Conservation (phyloP, 1,284 basidiomycete species). For the Taiwanofungus camphoratus region DNA sequence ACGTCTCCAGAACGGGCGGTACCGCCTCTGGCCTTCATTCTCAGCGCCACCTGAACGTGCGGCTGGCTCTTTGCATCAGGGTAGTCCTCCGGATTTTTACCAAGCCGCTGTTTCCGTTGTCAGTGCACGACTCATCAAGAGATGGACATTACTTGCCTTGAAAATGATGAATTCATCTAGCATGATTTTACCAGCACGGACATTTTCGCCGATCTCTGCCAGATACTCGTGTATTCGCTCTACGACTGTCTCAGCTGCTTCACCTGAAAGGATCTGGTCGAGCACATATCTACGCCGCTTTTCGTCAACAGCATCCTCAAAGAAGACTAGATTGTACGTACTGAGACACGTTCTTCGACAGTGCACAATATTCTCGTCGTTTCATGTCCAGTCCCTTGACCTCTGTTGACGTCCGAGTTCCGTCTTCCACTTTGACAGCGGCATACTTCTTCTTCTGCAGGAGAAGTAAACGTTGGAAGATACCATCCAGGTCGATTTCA, state of each 20-base stretch:
- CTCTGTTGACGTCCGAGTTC: constrained; percentile 72
- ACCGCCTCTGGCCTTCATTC: constrained; percentile 83
- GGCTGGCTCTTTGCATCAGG: constrained; percentile 93
- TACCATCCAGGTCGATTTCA: constrained; percentile 94
- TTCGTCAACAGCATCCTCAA: not conserved
- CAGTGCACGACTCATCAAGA: not conserved
- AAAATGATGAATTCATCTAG: constrained; percentile 93
- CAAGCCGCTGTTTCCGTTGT: constrained; percentile 58
- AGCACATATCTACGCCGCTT: constrained; percentile 67
- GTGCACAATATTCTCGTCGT: constrained; percentile 87
- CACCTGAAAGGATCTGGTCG: constrained; percentile 88
- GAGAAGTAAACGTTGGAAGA: constrained; percentile 90
- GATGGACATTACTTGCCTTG: constrained; percentile 53
- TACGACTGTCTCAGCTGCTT: constrained; percentile 86
- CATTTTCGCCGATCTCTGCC: constrained; percentile 64
- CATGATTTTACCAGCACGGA: constrained; percentile 73
- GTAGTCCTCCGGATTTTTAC: constrained; percentile 95
- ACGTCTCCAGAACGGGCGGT: constrained; percentile 87
- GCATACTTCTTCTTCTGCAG: constrained; percentile 99
- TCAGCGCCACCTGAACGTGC: constrained; percentile 93
- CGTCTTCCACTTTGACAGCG: constrained; percentile 88
- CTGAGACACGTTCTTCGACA: constrained; percentile 93
- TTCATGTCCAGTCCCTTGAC: constrained; percentile 99
- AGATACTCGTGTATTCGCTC: constrained; percentile 94
- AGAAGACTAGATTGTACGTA: constrained; percentile 36